Evolutionary conservation across 1,284 basidiomycete genomes (phyloP).

Genomic region (Termitomyces sp.): DNA sequence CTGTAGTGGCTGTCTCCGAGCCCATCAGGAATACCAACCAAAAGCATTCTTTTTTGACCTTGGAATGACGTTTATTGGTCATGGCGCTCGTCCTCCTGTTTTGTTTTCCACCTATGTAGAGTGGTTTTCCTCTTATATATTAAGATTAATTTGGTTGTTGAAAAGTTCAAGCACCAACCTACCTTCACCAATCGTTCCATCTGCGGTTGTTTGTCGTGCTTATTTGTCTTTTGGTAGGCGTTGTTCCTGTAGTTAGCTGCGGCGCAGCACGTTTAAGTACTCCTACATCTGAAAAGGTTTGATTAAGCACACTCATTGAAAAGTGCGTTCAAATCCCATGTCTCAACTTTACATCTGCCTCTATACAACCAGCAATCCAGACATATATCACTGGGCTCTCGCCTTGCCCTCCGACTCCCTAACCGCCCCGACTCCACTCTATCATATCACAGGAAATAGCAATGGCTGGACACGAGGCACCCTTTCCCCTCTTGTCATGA

Average conservation of each 20-base stretch:
- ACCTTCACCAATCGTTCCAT: too few species aligned
- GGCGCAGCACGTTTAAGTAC: too few species aligned
- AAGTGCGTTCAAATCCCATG: not conserved
- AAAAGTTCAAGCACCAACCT: too few species aligned
- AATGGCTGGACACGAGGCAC: conserved; percentile 2
- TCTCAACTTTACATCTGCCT: not conserved
- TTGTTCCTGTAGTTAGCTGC: too few species aligned
- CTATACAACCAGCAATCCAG: not conserved
- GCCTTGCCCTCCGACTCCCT: not conserved
- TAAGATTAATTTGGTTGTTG: too few species aligned
- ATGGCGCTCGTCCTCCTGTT: not conserved
- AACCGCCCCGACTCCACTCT: not conserved
- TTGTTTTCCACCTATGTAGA: too few species aligned
- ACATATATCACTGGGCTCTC: not conserved
- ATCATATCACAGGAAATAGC: conserved; percentile 5
- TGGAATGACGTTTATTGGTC: not conserved
- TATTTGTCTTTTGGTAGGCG: too few species aligned
- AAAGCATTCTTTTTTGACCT: not conserved
- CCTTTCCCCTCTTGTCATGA: conserved; percentile 1
- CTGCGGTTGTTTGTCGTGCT: too few species aligned
- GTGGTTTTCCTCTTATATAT: too few species aligned
- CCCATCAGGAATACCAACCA: not conserved
- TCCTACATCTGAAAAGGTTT: too few species aligned
- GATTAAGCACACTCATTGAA: not conserved
- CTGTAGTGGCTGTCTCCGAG: not conserved